Evolutionary conservation across 495 filamentous ascomycete species (phyloP), one percentile per base, ranked within the genome.

Genomic region (Hypomontagnella monticulosa): DNA sequence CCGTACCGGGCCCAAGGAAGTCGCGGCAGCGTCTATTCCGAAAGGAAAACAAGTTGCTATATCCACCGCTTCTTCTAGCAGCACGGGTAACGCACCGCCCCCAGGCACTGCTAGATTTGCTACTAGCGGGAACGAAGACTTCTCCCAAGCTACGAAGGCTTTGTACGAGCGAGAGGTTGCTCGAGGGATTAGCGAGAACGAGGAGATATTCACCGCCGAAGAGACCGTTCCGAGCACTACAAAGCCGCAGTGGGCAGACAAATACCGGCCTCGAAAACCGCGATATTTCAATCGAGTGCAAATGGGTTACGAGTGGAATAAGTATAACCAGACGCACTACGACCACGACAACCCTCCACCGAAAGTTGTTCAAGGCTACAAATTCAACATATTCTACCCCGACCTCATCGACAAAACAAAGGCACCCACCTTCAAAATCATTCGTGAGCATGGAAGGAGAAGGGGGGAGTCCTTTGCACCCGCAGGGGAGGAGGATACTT

Each of bases 231-330:
- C 88, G 10, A 79, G 83, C 34, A 77, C 80, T 4, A 71, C 76
- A 1, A 88, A 87, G 61, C 88, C 92, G 4, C 85, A 88, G 65
- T 99, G 95, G 95, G 91, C 93, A 12, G 84, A 86, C 73, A 96
- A 96, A 75, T 90, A 97, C 71, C 87, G 93, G 12, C 94, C 96
- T 18, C 85, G 95, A 50, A 97, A 98, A 78, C 96, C 95, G 8
- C 85, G 91, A 30, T 98, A 98, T 78, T 98, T 99, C 84, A 98
- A 98, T 73, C 88, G 95, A 16, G 93, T 97, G 38, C 93, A 97
- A 77, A 98, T 97, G 92, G 95, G 95, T 38, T 99, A 97, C 76
- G 95, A 99, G 74, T 99, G 95, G 95, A 99, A 99, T 75, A 99
- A 99, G 73, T 99, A 99, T 82, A 99, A 99, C 70, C 95, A 99